phyloP scores from a whole-genome alignment of 768 basidiomycete genomes.

The Hygrophorus russula region DNA sequence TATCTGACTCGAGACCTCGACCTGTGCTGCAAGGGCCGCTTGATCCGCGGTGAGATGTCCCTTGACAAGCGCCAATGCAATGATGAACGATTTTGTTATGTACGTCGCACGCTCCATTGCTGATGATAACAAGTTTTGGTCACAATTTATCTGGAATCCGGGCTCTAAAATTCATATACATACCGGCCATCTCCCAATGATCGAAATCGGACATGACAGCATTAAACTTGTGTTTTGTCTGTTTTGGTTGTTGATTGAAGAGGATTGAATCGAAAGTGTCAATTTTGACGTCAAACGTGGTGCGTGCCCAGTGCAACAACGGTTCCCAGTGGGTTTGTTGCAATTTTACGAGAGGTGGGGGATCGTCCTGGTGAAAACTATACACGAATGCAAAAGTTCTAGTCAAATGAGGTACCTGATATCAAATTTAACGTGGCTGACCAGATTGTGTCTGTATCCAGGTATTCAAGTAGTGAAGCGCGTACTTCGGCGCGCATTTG shows the following conservation, averaged over 20 bases:
- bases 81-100: constrained; percentile 83
- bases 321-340: constrained; percentile 87
- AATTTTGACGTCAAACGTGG: constrained; percentile 58
- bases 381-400: not conserved
- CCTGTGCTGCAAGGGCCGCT: constrained; percentile 75
- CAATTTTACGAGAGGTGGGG: constrained; percentile 61
- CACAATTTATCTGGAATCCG: not conserved
- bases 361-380: constrained; percentile 79
- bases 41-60: constrained; percentile 70
- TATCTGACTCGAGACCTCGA: constrained; percentile 94
- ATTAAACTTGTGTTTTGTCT: constrained; percentile 51
- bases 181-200: constrained; percentile 85
- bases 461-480: constrained; percentile 63
- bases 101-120: constrained; percentile 90
- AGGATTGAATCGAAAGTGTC: constrained; percentile 63
- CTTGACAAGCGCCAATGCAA: constrained; percentile 75
- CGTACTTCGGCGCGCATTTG: constrained; percentile 50
- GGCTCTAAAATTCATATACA: constrained; percentile 14
- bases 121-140: constrained; percentile 17
- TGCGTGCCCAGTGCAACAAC: constrained; percentile 65
- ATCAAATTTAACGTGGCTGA: constrained; percentile 18
- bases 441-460: constrained; percentile 95
- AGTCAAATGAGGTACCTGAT: not conserved
- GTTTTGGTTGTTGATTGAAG: constrained; percentile 54
- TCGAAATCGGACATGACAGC: constrained; percentile 53